Evolutionary conservation across 106 monocot species (phyloP).

Genomic region (Iris macrosiphon): DNA sequence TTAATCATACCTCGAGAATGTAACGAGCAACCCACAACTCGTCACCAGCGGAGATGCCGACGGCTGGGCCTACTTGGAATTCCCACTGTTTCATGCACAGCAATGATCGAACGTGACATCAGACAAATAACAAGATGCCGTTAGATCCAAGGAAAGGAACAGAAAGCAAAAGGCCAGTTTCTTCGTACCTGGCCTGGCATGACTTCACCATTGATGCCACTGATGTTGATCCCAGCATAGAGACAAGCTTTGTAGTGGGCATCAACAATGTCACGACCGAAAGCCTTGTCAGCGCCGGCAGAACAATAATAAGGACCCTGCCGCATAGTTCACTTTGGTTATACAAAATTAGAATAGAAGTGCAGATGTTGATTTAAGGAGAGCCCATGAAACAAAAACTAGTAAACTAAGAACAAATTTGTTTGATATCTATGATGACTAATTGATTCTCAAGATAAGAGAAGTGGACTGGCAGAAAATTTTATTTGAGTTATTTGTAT

Average conservation of each 20-base stretch:
- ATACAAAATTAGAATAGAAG: not conserved
- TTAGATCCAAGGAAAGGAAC: not conserved
- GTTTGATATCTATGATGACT: no score
- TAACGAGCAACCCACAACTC: slow-evolving; percentile 82
- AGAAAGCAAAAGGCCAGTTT: not conserved
- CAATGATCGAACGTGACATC: not conserved
- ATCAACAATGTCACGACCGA: slow-evolving; percentile 68
- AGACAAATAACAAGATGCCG: not conserved
- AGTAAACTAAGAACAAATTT: not conserved
- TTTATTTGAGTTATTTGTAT: no score
- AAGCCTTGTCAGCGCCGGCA: slow-evolving; percentile 59
- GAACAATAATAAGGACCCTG: slow-evolving; percentile 79
- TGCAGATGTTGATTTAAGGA: not conserved
- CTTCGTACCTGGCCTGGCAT: slow-evolving; percentile 77
- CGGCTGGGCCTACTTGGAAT: slow-evolving; percentile 83
- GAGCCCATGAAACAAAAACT: not conserved
- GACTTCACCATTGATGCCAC: slow-evolving; percentile 74
- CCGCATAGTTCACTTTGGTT: no score
- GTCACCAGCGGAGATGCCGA: slow-evolving; percentile 73
- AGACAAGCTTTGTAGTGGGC: slow-evolving; percentile 74
- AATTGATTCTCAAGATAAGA: no score
- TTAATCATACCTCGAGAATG: slow-evolving; percentile 91
- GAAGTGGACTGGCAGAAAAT: no score
- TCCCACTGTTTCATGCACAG: slow-evolving; percentile 54
- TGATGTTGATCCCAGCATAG: slow-evolving; percentile 69